Conservation (phyloP, 768 basidiomycete genomes). For the Mycena galericulata region DNA sequence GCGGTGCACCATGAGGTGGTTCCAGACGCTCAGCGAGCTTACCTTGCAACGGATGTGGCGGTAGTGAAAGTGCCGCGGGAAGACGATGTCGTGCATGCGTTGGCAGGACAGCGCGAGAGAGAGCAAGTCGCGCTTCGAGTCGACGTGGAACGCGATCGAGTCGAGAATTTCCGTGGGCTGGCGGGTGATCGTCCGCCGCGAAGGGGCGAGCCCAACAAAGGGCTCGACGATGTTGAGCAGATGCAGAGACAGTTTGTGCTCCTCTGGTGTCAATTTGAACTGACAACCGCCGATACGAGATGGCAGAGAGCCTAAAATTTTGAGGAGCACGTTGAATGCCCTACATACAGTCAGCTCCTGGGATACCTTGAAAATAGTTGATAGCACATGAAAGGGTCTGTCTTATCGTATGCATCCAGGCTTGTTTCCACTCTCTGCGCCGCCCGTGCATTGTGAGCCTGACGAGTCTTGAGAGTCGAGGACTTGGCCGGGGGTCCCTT, state of each 20-base stretch:
- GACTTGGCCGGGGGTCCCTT: conserved; percentile 16
- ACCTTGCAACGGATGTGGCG: conserved; percentile 69
- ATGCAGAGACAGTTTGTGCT: conserved; percentile 72
- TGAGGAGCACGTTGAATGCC: conserved; percentile 68
- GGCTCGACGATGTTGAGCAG: conserved; percentile 73
- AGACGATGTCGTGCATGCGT: conserved; percentile 65
- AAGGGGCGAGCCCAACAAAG: conserved; percentile 64
- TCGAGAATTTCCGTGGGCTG: conserved; percentile 79
- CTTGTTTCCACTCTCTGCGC: conserved; percentile 50
- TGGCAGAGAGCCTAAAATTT: conserved; percentile 63
- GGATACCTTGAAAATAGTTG: not conserved
- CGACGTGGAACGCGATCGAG: conserved; percentile 65
- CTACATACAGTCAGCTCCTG: conserved; percentile 24
- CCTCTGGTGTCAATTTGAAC: conserved; percentile 67
- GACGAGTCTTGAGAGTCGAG: conserved; percentile 23
- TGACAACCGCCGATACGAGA: conserved; percentile 68
- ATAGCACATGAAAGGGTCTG: conserved; percentile 64
- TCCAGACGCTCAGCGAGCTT: conserved; percentile 72
- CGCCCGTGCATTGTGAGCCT: conserved; percentile 28
- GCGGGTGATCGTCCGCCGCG: conserved; percentile 59
- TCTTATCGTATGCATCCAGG: conserved; percentile 62
- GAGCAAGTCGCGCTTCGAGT: conserved; percentile 65
- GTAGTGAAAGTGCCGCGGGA: conserved; percentile 74
- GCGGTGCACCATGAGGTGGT: conserved; percentile 67
- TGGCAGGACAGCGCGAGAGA: conserved; percentile 68